A percentile compares a stretch with the other conserved stretches of the same genome.
Evolutionary conservation across 1,139 yeast species (phyloP).

Genomic region (Meyerozyma carpophila): DNA sequence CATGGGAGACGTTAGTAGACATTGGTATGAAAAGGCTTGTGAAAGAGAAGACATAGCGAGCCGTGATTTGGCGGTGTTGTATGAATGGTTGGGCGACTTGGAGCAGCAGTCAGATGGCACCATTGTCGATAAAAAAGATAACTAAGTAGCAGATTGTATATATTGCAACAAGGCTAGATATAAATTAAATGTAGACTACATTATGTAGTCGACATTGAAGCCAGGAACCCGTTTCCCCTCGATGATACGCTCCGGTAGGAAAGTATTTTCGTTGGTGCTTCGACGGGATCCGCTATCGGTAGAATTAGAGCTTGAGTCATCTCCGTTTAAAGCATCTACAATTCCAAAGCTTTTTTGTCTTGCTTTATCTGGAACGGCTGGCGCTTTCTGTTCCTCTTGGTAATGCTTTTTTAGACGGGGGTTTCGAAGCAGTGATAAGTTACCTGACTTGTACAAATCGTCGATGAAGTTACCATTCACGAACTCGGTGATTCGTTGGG

Average conservation of each 20-base stretch:
- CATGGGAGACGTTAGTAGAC: conserved; percentile 37
- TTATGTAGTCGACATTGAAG: conserved; percentile 16
- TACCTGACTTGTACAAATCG: conserved; percentile 17
- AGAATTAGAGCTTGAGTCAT: conserved; percentile 4
- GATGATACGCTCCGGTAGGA: conserved; percentile 3
- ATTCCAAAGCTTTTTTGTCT: conserved; percentile 26
- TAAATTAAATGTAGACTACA: conserved; percentile 6
- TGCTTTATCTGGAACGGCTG: conserved; percentile 4
- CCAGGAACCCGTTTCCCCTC: conserved; percentile 12
- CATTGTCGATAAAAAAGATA: conserved; percentile 9
- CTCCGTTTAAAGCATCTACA: conserved; percentile 8
- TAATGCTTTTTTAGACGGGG: conserved; percentile 34
- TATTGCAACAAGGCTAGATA: background rate
- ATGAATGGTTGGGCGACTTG: conserved; percentile 38
- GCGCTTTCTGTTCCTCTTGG: conserved; percentile 13
- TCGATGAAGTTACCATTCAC: conserved; percentile 21
- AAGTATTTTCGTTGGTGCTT: conserved; percentile 3
- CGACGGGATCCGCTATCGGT: conserved; percentile 2
- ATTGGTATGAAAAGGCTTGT: conserved; percentile 44
- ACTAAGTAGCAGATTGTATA: background rate
- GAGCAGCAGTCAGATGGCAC: conserved; percentile 11
- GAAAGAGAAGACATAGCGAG: conserved; percentile 38
- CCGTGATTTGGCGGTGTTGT: conserved; percentile 43
- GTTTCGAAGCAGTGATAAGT: conserved; percentile 25
- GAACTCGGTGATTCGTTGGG: conserved; percentile 20